Evolutionary conservation across 2,329 filamentous ascomycete species (phyloP).

Genomic region (Colletotrichum lentis): DNA sequence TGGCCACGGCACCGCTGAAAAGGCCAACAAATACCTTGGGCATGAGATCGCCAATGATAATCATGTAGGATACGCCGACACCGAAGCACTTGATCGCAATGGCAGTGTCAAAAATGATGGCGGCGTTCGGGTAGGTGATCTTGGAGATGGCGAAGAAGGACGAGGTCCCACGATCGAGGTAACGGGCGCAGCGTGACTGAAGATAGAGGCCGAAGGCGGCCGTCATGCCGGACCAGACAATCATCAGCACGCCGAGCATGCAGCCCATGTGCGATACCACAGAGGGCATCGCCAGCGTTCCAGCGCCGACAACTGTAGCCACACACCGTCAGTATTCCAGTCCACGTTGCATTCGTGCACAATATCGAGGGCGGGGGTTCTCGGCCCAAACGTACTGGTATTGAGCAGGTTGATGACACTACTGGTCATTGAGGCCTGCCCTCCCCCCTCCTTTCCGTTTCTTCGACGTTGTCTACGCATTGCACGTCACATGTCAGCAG

Average conservation of each 20-base stretch:
- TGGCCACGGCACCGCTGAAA: slow-evolving; percentile 66
- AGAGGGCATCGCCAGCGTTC: slow-evolving; percentile 93
- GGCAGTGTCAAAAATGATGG: slow-evolving; percentile 92
- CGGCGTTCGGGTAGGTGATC: slow-evolving; percentile 94
- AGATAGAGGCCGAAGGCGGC: slow-evolving; percentile 94
- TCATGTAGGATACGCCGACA: slow-evolving; percentile 95
- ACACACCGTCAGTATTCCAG: slow-evolving; percentile 32
- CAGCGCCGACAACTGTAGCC: slow-evolving; percentile 82
- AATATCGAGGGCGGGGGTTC: neutral
- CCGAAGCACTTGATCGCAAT: slow-evolving; percentile 99
- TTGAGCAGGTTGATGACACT: slow-evolving; percentile 96
- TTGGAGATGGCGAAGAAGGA: slow-evolving; percentile 98
- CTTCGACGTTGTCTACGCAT: slow-evolving; percentile 62
- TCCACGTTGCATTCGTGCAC: neutral
- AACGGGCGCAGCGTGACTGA: slow-evolving; percentile 90
- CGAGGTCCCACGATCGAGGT: slow-evolving; percentile 85
- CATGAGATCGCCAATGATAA: slow-evolving; percentile 99
- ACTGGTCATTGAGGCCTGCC: slow-evolving; percentile 86
- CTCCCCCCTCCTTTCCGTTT: slow-evolving; percentile 77
- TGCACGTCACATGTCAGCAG: slow-evolving; percentile 23
- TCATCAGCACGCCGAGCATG: slow-evolving; percentile 80
- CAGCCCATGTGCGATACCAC: slow-evolving; percentile 97
- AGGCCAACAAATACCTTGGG: slow-evolving; percentile 90
- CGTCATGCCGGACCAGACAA: slow-evolving; percentile 89
- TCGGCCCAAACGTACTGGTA: slow-evolving; percentile 73